These are phyloP conservation scores for Seiridium cupressi DNA, from an alignment of 2,329 filamentous ascomycete species.

Conservation along the genomic window DNA sequence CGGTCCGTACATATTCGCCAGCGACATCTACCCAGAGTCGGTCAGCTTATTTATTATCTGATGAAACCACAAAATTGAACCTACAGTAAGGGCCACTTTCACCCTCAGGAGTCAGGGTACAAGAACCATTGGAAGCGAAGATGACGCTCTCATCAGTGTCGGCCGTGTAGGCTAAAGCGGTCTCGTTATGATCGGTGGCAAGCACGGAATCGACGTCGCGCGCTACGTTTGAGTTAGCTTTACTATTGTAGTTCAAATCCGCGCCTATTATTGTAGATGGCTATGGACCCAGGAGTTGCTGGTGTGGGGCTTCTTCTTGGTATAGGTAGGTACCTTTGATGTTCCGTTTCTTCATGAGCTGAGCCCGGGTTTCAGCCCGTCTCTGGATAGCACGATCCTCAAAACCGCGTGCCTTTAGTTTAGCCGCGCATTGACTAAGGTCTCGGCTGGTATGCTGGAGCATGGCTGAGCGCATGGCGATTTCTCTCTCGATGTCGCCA, in stretches of 20 bases:
- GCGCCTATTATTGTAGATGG: too few species aligned
- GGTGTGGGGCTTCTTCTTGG: too few species aligned
- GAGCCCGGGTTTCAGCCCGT: conserved; percentile 25
- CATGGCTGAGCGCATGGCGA: conserved; percentile 5
- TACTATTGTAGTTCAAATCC: too few species aligned
- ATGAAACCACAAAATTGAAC: background rate
- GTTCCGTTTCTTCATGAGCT: conserved; percentile 6
- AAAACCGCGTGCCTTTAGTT: conserved; percentile 46
- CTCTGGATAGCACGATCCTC: conserved; percentile 41
- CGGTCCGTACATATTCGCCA: conserved; percentile 47
- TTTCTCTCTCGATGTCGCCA: conserved; percentile 1
- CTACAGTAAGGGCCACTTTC: conserved; percentile 52
- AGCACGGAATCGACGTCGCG: conserved; percentile 10
- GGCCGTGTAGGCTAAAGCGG: conserved; percentile 27
- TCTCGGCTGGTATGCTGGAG: conserved; percentile 18
- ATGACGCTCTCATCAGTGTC: conserved; percentile 32
- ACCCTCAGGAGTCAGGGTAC: conserved; percentile 49
- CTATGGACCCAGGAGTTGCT: too few species aligned
- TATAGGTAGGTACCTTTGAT: background rate
- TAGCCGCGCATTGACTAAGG: conserved; percentile 43
- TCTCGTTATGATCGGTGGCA: conserved; percentile 25
- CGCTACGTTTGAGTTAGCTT: background rate
- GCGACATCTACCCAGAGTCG: conserved; percentile 33
- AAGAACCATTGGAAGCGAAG: conserved; percentile 43
- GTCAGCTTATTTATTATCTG: background rate